Base-by-base conservation (phyloP, 495 filamentous ascomycete genomes). In the Letharia columbiana region DNA sequence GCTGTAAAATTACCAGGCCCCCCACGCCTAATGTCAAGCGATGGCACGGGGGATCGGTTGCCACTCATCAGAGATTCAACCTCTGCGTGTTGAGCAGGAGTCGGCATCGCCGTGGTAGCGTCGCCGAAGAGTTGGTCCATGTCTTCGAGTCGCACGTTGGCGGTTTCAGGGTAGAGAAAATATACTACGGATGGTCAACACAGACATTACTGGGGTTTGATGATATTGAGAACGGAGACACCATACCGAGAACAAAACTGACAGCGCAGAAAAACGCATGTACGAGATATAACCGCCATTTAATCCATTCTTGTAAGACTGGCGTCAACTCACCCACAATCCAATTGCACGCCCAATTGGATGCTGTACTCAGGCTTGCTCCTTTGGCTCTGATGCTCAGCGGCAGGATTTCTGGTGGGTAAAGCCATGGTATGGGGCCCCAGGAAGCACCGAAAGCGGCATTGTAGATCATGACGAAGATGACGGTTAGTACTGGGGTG, bases 271-370 rank as follows among this genome's bases (percentile, higher is more conserved):
- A 98, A 74, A 98, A 98, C 18, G 94, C 94, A 76, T 98, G 95
- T 4, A 98, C 78, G 40, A 98, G 81, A 70, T 98, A 98, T 60
- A 98, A 77, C 57, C 92, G 85, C 95, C 94, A 98, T 67, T 86
- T 85, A 66, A 98, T 96, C 75, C 80, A 84, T 66, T 91, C 90
- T 75, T 98, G 94, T 52, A 98, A 79, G 67, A 98, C 83, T 4
- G 94, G 94, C 11, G 94, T 98, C 78, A 98, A 84, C 75, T 92
- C 89, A 52, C 94, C 95, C 39, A 98, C 95, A 8, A 98, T 81
- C 89, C 91, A 98, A 73, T 98, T 98, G 78, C 94, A 98, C 5
- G 93, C 91, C 95, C 95, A 98, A 73, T 98, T 98, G 12, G 92
- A 83, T 28, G 94, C 94, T 2, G 94, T 98, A 66, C 94, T 98